Evolutionary conservation across 495 filamentous ascomycete species (phyloP).

Genomic region (Penicillium bialowiezense): DNA sequence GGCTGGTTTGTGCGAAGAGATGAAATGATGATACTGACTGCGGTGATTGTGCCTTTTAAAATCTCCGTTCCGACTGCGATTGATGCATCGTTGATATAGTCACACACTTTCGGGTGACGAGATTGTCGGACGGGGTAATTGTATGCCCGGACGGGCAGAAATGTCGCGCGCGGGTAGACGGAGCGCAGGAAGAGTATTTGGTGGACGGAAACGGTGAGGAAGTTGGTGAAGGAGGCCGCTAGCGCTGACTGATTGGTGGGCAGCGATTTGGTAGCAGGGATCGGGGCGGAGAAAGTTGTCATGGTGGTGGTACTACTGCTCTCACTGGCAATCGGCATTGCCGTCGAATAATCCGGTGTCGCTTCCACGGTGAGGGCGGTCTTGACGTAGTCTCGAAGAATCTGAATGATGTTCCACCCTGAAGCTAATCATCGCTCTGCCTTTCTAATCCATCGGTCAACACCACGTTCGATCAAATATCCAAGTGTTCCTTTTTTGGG

Average conservation of each 20-base stretch:
- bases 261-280: constrained; percentile 42
- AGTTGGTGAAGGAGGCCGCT: constrained; percentile 56
- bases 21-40: constrained; percentile 76
- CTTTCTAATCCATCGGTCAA: constrained; percentile 39
- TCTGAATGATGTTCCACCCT: constrained; percentile 49
- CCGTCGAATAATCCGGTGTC: constrained; percentile 36
- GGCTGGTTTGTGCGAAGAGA: constrained; percentile 49
- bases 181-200: constrained; percentile 85
- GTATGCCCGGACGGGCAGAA: constrained; percentile 79
- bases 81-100: constrained; percentile 85
- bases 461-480: neutral
- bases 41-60: constrained; percentile 63
- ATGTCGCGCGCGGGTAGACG: constrained; percentile 79
- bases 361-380: constrained; percentile 39
- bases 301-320: constrained; percentile 48
- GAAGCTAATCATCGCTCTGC: constrained; percentile 53
- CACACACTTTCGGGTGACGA: constrained; percentile 85
- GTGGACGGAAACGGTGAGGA: constrained; percentile 87
- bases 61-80: constrained; percentile 73
- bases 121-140: constrained; percentile 87
- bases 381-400: constrained; percentile 42
- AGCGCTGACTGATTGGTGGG: constrained; percentile 47
- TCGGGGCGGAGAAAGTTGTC: constrained; percentile 45
- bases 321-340: constrained; percentile 51
- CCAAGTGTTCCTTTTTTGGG: neutral